Conservation (phyloP, 164 flowering plant species). For the Euptelea pleiosperma region DNA sequence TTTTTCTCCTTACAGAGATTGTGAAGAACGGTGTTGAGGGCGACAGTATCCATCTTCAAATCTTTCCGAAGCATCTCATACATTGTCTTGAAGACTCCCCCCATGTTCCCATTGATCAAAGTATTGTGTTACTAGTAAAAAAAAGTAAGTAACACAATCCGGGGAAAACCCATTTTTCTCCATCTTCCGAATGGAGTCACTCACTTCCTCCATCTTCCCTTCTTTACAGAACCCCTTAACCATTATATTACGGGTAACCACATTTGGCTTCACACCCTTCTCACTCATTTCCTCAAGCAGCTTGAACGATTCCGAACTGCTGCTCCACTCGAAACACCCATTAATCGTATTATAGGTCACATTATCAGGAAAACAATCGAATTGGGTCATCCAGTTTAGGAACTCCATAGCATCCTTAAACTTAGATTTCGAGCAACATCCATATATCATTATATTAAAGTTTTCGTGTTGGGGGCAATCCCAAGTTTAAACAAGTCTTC, state of each 20-base stretch:
- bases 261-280: too few relatives aligned
- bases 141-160: conserved; percentile 54
- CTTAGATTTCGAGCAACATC: conserved; percentile 46
- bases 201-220: too few relatives aligned
- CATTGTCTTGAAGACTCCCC: conserved; percentile 55
- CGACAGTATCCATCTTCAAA: too few relatives aligned
- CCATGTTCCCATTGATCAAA: conserved; percentile 54
- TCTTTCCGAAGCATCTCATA: conserved; percentile 56
- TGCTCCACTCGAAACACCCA: too few relatives aligned
- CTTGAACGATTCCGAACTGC: too few relatives aligned
- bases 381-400: conserved; percentile 42
- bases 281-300: too few relatives aligned
- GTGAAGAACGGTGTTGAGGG: too few relatives aligned
- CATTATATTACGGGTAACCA: too few relatives aligned
- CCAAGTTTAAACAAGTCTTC: conserved; percentile 38
- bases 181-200: conserved; percentile 37
- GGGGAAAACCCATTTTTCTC: conserved; percentile 55
- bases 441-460: conserved; percentile 61
- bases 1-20: too few relatives aligned
- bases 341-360: too few relatives aligned
- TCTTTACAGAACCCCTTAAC: too few relatives aligned
- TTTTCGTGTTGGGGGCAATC: conserved; percentile 32
- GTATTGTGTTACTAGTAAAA: too few relatives aligned
- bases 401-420: conserved; percentile 48
- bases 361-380: conserved; percentile 49